Evolutionary conservation across 139 green algal genomes (phyloP).

Genomic region (Picochlorum sp.): DNA sequence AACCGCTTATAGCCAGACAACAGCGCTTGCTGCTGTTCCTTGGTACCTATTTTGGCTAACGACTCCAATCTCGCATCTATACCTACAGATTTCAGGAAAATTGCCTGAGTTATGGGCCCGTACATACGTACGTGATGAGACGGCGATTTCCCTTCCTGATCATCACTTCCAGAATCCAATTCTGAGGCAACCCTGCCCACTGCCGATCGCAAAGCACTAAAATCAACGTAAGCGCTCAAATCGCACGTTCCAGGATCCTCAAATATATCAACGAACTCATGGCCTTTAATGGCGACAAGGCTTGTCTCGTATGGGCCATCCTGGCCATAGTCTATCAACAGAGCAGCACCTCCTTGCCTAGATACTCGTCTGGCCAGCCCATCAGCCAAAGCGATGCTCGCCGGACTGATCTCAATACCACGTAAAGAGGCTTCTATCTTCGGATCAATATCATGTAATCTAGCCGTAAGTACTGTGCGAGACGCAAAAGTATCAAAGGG

Average conservation of each 20-base stretch:
- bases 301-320: conserved; percentile 58
- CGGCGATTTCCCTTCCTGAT: no score
- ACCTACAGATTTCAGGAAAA: conserved; percentile 62
- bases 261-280: conserved; percentile 54
- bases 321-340: conserved; percentile 92
- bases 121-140: conserved; percentile 16
- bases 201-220: conserved; percentile 44
- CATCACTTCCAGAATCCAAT: background rate
- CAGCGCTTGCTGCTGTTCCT: conserved; percentile 21
- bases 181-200: background rate
- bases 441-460: conserved; percentile 41
- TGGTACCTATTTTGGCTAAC: conserved; percentile 5
- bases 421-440: conserved; percentile 10
- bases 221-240: conserved; percentile 90
- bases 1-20: conserved; percentile 14
- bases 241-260: conserved; percentile 69
- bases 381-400: conserved; percentile 55
- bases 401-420: conserved; percentile 45
- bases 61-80: conserved; percentile 51
- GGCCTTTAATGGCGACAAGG: conserved; percentile 51
- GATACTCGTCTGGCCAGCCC: conserved; percentile 56
- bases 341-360: conserved; percentile 60
- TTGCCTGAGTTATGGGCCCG: conserved; percentile 60
- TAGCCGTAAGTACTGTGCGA: conserved; percentile 44
- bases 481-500: conserved; percentile 49